phyloP scores from a whole-genome alignment of 2,329 filamentous ascomycete genomes.

The Cladosporium sp. region DNA sequence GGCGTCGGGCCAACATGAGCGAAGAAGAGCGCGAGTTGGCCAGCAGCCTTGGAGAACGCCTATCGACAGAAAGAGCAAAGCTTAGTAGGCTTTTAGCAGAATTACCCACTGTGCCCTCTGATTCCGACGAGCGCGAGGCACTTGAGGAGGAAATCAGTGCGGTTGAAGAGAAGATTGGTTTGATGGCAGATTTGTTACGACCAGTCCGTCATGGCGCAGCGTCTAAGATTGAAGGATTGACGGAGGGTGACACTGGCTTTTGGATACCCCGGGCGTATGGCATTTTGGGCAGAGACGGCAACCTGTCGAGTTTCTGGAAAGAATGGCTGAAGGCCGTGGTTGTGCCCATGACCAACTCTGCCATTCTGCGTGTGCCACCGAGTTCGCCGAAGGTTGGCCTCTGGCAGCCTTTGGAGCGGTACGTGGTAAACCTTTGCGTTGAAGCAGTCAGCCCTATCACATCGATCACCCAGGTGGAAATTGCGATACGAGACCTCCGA shows the following conservation, averaged over 20 bases:
- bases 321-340: constrained; percentile 92
- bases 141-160: constrained; percentile 92
- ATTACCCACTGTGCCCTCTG: constrained; percentile 75
- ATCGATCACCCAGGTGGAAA: constrained; percentile 92
- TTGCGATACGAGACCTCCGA: constrained; percentile 81
- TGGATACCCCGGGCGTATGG: constrained; percentile 95
- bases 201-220: constrained; percentile 91
- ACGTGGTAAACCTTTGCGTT: constrained; percentile 93
- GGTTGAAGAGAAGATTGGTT: constrained; percentile 91
- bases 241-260: constrained; percentile 88
- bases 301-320: constrained; percentile 91
- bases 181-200: constrained; percentile 94
- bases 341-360: constrained; percentile 93
- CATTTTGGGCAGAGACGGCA: constrained; percentile 78
- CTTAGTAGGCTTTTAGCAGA: constrained; percentile 82
- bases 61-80: constrained; percentile 83
- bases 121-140: constrained; percentile 72
- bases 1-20: constrained; percentile 67
- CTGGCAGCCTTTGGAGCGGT: constrained; percentile 95
- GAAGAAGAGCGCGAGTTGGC: constrained; percentile 87
- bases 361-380: constrained; percentile 73
- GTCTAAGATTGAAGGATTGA: constrained; percentile 94
- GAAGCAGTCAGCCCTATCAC: constrained; percentile 89
- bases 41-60: constrained; percentile 80
- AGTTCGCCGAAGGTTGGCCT: constrained; percentile 87